Evolutionary conservation across 331 rosid species (phyloP).

Genomic region (Prunus yedoensis): DNA sequence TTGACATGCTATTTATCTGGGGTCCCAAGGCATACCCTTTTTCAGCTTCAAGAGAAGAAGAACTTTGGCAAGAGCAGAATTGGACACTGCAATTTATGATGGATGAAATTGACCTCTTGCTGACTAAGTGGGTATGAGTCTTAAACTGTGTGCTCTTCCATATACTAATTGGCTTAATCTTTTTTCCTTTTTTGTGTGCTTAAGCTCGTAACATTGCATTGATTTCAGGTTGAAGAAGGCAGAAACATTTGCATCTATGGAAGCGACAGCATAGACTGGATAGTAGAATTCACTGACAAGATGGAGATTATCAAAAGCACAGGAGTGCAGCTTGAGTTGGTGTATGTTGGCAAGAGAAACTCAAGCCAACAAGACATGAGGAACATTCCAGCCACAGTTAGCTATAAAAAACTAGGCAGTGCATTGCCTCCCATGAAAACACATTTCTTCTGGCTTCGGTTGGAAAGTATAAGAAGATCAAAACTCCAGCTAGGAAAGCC

Average conservation of each 20-base stretch:
- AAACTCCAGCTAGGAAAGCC: conserved; percentile 32
- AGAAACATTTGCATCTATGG: conserved; percentile 58
- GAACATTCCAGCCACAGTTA: conserved; percentile 20
- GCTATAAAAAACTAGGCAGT: conserved; percentile 5
- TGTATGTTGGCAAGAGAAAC: conserved; percentile 45
- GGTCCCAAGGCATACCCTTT: conserved; percentile 53
- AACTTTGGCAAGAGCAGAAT: conserved; percentile 54
- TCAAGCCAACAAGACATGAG: conserved; percentile 21
- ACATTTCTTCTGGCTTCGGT: conserved; percentile 57
- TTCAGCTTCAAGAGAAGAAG: conserved; percentile 46
- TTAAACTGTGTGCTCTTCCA: not conserved
- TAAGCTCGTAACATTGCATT: conserved; percentile 14
- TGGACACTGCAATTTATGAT: conserved; percentile 51
- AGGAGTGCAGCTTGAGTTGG: conserved; percentile 50
- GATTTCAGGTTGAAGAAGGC: conserved; percentile 52
- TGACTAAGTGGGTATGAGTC: conserved; percentile 54
- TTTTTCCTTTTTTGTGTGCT: conserved; percentile 1
- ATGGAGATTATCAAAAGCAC: conserved; percentile 32
- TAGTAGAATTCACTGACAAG: conserved; percentile 41
- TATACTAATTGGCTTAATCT: not conserved
- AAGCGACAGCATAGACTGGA: conserved; percentile 50
- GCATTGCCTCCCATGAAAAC: conserved; percentile 31
- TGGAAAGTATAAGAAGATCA: conserved; percentile 58
- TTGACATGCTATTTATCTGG: conserved; percentile 55
- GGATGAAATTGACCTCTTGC: conserved; percentile 39